Base-by-base conservation (phyloP, 768 basidiomycete species). In the Suillus discolor region DNA sequence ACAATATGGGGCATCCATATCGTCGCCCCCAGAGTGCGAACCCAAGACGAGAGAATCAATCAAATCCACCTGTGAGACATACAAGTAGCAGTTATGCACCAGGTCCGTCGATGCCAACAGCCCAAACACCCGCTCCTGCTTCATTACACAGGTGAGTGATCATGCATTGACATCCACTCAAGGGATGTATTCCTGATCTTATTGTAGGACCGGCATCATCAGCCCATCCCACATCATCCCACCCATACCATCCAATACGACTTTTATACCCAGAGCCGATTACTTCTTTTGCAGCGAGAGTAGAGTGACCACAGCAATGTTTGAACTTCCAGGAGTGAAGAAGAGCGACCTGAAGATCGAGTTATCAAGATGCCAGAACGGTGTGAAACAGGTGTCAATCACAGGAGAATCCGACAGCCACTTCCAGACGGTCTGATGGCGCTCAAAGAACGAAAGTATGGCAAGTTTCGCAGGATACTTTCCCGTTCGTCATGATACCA, bases 301-400 rank as follows among this genome's bases (percentile, higher is more conserved):
- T 61, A 81, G 81, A 73, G 72, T 81, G 45, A 77, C 91, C 70
- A 83, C 82, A 65, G 87, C 85, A 61, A 80, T 86, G 77, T 83
- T 91, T 72, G 90, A 92, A 76, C 79, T 92, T 38, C 91, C 91
- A 4, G 91, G 91, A 51, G 79, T 91, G 72, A 83, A 82, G 71
- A 84, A 80, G 67, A 74, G 74, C 67, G 86, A 90, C 70, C 70
- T 92, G 62, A 83, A 77, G 66, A 80, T 92, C 77, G 82, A 81
- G 60, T 82, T 93, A 63, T 83, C 84, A 60, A 87, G 84, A 67
- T 87, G 87, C 72, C 84, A 85, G 79, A 91, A 86, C 68, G 82
- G 86, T 67, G 82, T 86, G 67, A 88, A 82, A 71, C 87, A 89
- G 71, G 78, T 92, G 69, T 83, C 81, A 59, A 81, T 92, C 62